phyloP scores from a whole-genome alignment of 192 early-diverging fungal species.

The Coemansia sp. region DNA sequence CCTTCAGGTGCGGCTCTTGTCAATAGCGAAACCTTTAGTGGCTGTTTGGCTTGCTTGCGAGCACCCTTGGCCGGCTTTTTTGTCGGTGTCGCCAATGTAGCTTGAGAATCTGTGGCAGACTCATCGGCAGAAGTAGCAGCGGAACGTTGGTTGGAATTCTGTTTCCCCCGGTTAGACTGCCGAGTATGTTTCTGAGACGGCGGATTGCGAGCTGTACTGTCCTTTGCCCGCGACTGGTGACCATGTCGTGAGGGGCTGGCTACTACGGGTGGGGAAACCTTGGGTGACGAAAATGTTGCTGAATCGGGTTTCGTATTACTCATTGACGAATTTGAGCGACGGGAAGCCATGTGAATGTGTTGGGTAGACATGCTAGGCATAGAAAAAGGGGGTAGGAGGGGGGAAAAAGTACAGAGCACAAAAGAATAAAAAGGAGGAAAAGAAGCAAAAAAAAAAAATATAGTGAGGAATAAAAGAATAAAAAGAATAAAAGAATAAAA shows the following conservation, averaged over 20 bases:
- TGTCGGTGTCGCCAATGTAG: conserved; percentile 15
- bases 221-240: not conserved
- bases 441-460: not conserved
- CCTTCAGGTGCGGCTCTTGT: conserved; percentile 18
- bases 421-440: not conserved
- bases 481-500: too few species aligned
- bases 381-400: not conserved
- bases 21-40: conserved; percentile 24
- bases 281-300: conserved; percentile 5
- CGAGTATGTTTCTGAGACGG: conserved; percentile 16
- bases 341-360: conserved; percentile 4
- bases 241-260: conserved; percentile 2
- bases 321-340: conserved; percentile 6
- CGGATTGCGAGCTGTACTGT: not conserved
- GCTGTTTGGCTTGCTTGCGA: conserved; percentile 9
- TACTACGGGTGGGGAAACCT: conserved; percentile 4
- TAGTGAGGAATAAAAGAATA: not conserved
- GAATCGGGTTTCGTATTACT: conserved; percentile 20
- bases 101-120: conserved; percentile 1
- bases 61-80: conserved; percentile 13
- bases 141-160: conserved; percentile 37
- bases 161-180: conserved; percentile 27
- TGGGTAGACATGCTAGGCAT: conserved; percentile 13
- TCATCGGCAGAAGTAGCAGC: not conserved
- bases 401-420: conserved; percentile 4